Evolutionary conservation across 83 land plant species (phyloP).

Genomic region (Larix sibirica): DNA sequence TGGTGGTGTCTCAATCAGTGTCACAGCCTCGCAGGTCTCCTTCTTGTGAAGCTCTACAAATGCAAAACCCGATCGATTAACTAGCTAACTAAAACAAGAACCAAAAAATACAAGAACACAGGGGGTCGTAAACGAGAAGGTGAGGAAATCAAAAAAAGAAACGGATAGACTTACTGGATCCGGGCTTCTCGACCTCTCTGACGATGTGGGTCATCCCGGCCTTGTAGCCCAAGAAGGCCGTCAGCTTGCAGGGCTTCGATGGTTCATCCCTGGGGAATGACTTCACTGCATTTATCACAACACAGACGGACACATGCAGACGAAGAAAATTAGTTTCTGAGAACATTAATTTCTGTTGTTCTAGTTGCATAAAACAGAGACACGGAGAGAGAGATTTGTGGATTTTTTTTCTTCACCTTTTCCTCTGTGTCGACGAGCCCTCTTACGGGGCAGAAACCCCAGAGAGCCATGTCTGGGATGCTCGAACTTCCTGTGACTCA

Average conservation of each 20-base stretch:
- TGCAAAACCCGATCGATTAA: neutral
- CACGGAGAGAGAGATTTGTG: neutral
- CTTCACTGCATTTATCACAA: constrained; percentile 38
- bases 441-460: constrained; percentile 84
- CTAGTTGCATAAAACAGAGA: neutral
- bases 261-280: constrained; percentile 65
- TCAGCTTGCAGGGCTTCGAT: constrained; percentile 22
- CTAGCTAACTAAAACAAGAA: neutral
- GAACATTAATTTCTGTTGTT: too few species aligned
- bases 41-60: constrained; percentile 50
- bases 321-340: too few species aligned
- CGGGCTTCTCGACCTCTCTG: constrained; percentile 52
- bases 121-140: neutral
- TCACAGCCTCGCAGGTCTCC: constrained; percentile 70
- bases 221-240: constrained; percentile 40
- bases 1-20: constrained; percentile 56
- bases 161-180: constrained; percentile 35
- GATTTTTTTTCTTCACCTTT: constrained; percentile 37
- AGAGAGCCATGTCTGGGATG: constrained; percentile 92
- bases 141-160: neutral
- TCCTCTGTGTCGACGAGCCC: constrained; percentile 82
- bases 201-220: constrained; percentile 62
- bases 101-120: neutral
- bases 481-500: constrained; percentile 95
- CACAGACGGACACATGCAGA: too few species aligned